phyloP scores from a whole-genome alignment of 2,329 filamentous ascomycete species.

The Ophiostoma populinum region DNA sequence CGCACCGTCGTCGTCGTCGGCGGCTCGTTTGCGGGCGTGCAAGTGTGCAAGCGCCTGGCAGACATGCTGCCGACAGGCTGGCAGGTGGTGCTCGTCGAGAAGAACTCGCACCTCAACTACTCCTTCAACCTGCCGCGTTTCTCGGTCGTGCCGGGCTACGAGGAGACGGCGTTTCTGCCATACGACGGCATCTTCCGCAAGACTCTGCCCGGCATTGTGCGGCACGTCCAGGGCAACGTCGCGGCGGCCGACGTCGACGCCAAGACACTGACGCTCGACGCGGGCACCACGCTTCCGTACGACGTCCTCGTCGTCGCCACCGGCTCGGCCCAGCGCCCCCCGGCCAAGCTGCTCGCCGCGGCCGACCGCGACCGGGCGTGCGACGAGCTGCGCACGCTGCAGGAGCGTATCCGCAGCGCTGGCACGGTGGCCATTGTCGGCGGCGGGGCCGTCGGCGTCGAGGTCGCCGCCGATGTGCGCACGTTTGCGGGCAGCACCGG shows the following conservation, averaged over 20 bases:
- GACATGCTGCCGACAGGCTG: slow-evolving; percentile 30
- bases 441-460: slow-evolving; percentile 43
- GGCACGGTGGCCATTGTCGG: slow-evolving; percentile 32
- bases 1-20: slow-evolving; percentile 38
- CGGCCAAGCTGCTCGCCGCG: slow-evolving; percentile 30
- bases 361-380: slow-evolving; percentile 26
- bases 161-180: slow-evolving; percentile 42
- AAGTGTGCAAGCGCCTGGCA: slow-evolving; percentile 30
- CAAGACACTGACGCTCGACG: background rate
- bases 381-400: slow-evolving; percentile 26
- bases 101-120: slow-evolving; percentile 43
- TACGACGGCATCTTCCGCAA: slow-evolving; percentile 27
- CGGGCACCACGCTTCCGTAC: slow-evolving; percentile 27
- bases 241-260: background rate
- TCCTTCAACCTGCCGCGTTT: slow-evolving; percentile 43
- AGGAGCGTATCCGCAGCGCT: slow-evolving; percentile 25
- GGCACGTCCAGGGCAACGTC: slow-evolving; percentile 23
- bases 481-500: slow-evolving; percentile 20
- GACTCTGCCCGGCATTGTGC: slow-evolving; percentile 17
- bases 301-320: slow-evolving; percentile 41
- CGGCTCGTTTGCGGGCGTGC: slow-evolving; percentile 38
- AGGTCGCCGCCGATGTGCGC: slow-evolving; percentile 43
- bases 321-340: slow-evolving; percentile 26
- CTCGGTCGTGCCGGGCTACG: slow-evolving; percentile 36
- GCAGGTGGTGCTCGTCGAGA: slow-evolving; percentile 38